phyloP scores from a whole-genome alignment of 176 grass and related monocot species.

The Tuctoria greenei region DNA sequence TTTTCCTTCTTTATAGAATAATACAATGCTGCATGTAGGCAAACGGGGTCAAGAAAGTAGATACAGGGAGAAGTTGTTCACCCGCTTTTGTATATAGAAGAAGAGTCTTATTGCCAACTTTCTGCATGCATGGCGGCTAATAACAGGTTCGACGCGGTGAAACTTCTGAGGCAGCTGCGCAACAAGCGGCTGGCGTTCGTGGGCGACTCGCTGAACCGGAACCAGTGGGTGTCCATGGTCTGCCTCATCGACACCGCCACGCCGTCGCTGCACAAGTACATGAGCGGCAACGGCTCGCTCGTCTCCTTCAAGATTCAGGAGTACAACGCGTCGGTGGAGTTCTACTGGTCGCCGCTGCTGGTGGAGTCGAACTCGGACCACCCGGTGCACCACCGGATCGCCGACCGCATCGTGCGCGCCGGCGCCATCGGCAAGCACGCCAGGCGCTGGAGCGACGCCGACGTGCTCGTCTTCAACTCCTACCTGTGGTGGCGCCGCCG shows the following conservation, averaged over 20 bases:
- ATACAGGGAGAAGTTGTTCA: not conserved
- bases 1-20: not conserved
- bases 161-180: constrained; percentile 53
- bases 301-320: constrained; percentile 68
- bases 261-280: constrained; percentile 34
- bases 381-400: constrained; percentile 53
- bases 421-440: constrained; percentile 66
- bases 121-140: not conserved
- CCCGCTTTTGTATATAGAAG: not conserved
- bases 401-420: constrained; percentile 55
- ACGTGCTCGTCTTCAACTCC: constrained; percentile 86
- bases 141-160: constrained; percentile 62
- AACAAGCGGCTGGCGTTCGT: constrained; percentile 66
- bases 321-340: constrained; percentile 75
- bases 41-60: not conserved
- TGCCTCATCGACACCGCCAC: constrained; percentile 76
- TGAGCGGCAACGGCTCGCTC: constrained; percentile 48
- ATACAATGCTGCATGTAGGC: not conserved
- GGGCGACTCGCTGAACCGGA: constrained; percentile 81
- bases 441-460: constrained; percentile 52
- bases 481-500: constrained; percentile 78
- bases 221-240: constrained; percentile 86
- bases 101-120: too few relatives aligned
- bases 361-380: constrained; percentile 90
- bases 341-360: constrained; percentile 87